Percentiles rank a stretch among this genome's conserved stretches.
Evolutionary conservation across 2,329 filamentous ascomycete species (phyloP).

Genomic region (Akanthomyces uredinophilus): DNA sequence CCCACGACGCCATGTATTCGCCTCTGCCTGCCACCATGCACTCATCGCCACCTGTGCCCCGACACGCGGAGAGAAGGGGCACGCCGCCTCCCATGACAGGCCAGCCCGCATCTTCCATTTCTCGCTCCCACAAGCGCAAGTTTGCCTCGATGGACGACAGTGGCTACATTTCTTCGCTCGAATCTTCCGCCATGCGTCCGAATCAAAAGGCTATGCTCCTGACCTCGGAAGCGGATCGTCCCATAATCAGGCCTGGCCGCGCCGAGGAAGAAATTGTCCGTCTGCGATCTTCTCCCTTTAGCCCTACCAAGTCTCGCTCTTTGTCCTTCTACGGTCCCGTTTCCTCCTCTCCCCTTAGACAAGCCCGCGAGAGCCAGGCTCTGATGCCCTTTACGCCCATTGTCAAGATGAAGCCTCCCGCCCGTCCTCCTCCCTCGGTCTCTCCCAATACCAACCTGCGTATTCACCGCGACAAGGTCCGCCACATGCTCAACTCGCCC

Average conservation of each 20-base stretch:
- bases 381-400: constrained; percentile 76
- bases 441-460: constrained; percentile 91
- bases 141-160: constrained; percentile 81
- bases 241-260: constrained; percentile 77
- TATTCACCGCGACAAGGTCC: constrained; percentile 79
- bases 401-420: constrained; percentile 68
- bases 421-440: constrained; percentile 60
- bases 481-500: constrained; percentile 75
- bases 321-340: constrained; percentile 45
- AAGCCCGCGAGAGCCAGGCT: constrained; percentile 52
- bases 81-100: constrained; percentile 70
- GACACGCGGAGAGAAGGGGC: constrained; percentile 56
- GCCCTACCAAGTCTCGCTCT: constrained; percentile 67
- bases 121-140: constrained; percentile 68
- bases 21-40: constrained; percentile 67
- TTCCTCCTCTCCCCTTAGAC: constrained; percentile 66
- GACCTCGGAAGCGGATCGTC: constrained; percentile 75
- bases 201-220: constrained; percentile 57
- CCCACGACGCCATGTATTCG: constrained; percentile 56
- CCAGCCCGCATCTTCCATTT: constrained; percentile 57
- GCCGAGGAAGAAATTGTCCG: constrained; percentile 95
- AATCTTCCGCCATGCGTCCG: constrained; percentile 79
- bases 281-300: constrained; percentile 89
- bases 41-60: constrained; percentile 81
- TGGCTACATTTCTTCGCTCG: constrained; percentile 93